Base-by-base conservation (phyloP, 768 basidiomycete species). In the Rhizopogon rudus region DNA sequence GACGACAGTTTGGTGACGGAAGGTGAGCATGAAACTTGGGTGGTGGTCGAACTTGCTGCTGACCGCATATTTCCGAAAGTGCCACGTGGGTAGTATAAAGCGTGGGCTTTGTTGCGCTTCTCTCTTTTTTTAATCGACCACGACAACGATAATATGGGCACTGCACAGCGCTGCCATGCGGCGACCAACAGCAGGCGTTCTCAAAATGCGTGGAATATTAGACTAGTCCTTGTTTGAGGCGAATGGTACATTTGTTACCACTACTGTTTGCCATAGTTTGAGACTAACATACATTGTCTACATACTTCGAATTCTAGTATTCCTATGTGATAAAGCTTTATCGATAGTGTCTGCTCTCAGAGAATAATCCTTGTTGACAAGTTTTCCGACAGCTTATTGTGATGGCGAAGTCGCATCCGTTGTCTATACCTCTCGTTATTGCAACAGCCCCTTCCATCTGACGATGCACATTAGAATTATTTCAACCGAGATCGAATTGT, bases 191-290 rank as follows among this genome's bases (percentile, higher is more conserved):
- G 35, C 51, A 40, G 55, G 59, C 57, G 63, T 68, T 62, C 51
- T 57, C 53, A 65, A 58, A 13, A 49, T 3, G 48, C 65, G 71
- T 71, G 75, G 68, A 48, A 77, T 64, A 77, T 45, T 60, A 67
- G n/a, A 44, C 54, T 55, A 49, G 76, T 85, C 83, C 80, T 81
- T 71, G 87, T 89, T 88, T 89, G 87, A 89, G 84, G 87, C 71
- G 71, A 73, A 76, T 75, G 71, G 79, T 76, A 81, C 75, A 40
- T 48, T 61, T 61, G 52, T 57, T 29, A 37, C 35, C 35, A 78
- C 80, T 80, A 76, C 73, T 72, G 72, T 75, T 75, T 79, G 83
- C 83, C 82, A 88, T 88, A 87, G 79, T 67, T 65, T 71, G 66
- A 37, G 73, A 72, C 69, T 55, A 7, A 72, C 69, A 74, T 55